phyloP scores from a whole-genome alignment of 2,329 filamentous ascomycete species.

The Exophiala xenobiotica region DNA sequence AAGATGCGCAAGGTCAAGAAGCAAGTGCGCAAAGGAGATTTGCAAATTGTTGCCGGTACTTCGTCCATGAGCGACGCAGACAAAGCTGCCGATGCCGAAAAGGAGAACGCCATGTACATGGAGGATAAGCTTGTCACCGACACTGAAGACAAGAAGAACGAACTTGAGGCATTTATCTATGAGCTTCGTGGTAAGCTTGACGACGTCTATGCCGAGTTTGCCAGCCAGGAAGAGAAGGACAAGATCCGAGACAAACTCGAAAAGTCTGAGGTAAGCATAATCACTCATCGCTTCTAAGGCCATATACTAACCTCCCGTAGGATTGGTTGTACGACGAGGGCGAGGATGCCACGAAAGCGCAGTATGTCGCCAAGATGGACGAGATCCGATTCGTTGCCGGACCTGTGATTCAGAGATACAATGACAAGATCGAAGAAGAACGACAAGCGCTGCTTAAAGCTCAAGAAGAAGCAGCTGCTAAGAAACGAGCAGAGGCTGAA shows the following conservation, averaged over 20 bases:
- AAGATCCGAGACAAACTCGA: conserved; percentile 82
- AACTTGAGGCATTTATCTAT: conserved; percentile 97
- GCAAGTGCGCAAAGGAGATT: conserved; percentile 94
- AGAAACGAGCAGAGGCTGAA: conserved; percentile 65
- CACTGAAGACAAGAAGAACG: conserved; percentile 99
- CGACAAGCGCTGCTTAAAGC: conserved; percentile 67
- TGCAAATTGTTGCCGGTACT: conserved; percentile 82
- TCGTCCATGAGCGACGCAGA: conserved; percentile 69
- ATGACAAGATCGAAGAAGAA: conserved; percentile 89
- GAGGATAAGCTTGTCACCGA: conserved; percentile 98
- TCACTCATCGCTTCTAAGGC: background rate
- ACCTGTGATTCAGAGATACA: conserved; percentile 89
- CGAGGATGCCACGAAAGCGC: conserved; percentile 87
- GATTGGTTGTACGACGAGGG: conserved; percentile 99
- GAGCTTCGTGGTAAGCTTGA: conserved; percentile 94
- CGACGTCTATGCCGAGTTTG: conserved; percentile 83
- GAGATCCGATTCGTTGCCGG: conserved; percentile 89
- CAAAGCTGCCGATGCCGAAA: conserved; percentile 71
- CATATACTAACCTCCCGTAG: conserved; percentile 49
- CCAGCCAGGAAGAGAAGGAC: conserved; percentile 87
- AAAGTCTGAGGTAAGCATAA: conserved; percentile 71
- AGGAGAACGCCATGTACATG: conserved; percentile 88
- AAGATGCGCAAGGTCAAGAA: conserved; percentile 98
- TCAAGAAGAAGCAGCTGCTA: conserved; percentile 65
- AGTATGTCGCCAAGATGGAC: conserved; percentile 93